Conservation (phyloP, 1,284 basidiomycete genomes). For the Cerioporus squamosus region DNA sequence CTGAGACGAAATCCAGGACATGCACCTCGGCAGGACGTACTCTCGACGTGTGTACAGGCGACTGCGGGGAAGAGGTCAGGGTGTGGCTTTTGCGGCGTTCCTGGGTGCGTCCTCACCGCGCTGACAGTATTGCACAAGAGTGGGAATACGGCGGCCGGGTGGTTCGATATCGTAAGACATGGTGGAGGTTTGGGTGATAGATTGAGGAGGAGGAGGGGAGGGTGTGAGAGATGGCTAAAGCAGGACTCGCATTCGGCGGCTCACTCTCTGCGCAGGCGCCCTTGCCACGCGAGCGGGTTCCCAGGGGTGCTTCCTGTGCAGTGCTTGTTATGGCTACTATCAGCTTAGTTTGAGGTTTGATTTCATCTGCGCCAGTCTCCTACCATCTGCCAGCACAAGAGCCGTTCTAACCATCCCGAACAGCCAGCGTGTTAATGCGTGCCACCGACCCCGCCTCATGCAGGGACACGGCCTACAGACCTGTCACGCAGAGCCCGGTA, state of each 20-base stretch:
- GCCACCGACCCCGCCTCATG: neutral
- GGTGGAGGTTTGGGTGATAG: neutral
- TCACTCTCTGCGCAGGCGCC: conserved; percentile 1
- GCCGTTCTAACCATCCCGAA: neutral
- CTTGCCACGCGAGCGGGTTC: conserved; percentile 21
- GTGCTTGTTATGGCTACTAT: conserved; percentile 20
- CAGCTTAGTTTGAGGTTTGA: conserved; percentile 23
- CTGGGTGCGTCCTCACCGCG: conserved; percentile 39
- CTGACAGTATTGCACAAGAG: conserved; percentile 44
- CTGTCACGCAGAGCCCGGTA: no score
- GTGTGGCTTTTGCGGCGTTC: conserved; percentile 9
- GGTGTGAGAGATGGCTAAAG: conserved; percentile 17
- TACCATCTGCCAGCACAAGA: neutral
- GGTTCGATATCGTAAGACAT: conserved; percentile 24
- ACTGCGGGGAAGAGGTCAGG: conserved; percentile 42
- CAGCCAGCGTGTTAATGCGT: neutral
- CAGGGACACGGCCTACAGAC: neutral
- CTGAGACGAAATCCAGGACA: neutral
- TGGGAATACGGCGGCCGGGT: conserved; percentile 45
- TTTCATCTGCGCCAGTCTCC: conserved; percentile 6
- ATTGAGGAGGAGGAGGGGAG: conserved; percentile 8
- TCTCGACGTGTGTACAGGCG: conserved; percentile 57
- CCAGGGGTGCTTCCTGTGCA: conserved; percentile 18
- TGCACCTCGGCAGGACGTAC: conserved; percentile 36
- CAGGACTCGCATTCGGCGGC: conserved; percentile 5